phyloP scores from a whole-genome alignment of 2,329 filamentous ascomycete genomes.

The Zymoseptoria tritici region DNA sequence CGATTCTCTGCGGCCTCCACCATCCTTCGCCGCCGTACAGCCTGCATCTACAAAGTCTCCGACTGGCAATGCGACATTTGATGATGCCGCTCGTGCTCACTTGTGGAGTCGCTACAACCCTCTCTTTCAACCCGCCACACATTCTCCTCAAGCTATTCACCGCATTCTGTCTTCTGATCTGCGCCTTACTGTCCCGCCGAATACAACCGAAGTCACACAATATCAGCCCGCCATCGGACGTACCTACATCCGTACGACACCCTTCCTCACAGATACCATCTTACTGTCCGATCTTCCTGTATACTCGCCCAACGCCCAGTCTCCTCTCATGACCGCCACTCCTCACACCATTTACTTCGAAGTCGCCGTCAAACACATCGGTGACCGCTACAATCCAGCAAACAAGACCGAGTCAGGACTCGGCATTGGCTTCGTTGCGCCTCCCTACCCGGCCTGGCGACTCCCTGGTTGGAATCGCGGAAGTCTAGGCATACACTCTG shows the following conservation, averaged over 20 bases:
- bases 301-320: slow-evolving; percentile 53
- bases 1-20: slow-evolving; percentile 68
- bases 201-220: slow-evolving; percentile 39
- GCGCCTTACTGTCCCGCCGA: slow-evolving; percentile 36
- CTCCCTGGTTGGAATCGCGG: slow-evolving; percentile 76
- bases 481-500: slow-evolving; percentile 67
- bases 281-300: slow-evolving; percentile 62
- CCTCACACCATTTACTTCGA: slow-evolving; percentile 65
- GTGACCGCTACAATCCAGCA: slow-evolving; percentile 20
- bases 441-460: slow-evolving; percentile 70
- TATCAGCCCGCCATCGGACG: slow-evolving; percentile 42
- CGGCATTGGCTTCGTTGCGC: slow-evolving; percentile 62
- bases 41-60: slow-evolving; percentile 54
- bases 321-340: slow-evolving; percentile 45
- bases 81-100: slow-evolving; percentile 57
- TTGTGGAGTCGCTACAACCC: slow-evolving; percentile 58
- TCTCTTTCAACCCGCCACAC: slow-evolving; percentile 46
- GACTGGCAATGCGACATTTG: slow-evolving; percentile 60
- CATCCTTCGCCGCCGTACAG: slow-evolving; percentile 44
- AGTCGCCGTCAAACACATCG: slow-evolving; percentile 48
- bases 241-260: slow-evolving; percentile 35
- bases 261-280: slow-evolving; percentile 51
- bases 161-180: slow-evolving; percentile 45
- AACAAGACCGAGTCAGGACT: slow-evolving; percentile 46
- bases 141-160: slow-evolving; percentile 34